Evolutionary conservation across 352 stramenopile genomes (phyloP).

Genomic region (Pelagophyceae sp.): DNA sequence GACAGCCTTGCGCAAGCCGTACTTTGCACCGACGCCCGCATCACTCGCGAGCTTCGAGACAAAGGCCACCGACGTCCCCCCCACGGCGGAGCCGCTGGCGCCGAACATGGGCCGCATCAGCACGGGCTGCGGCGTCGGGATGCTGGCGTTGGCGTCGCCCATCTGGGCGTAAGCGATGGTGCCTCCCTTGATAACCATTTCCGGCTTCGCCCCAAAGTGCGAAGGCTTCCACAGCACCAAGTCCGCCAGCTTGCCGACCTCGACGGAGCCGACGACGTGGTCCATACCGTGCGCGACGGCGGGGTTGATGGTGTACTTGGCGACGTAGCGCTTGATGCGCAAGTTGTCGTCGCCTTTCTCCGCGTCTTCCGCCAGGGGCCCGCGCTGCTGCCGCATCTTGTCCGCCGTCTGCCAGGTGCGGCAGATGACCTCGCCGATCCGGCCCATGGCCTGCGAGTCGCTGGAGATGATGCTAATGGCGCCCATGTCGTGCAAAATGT

Average conservation of each 20-base stretch:
- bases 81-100: conserved; percentile 44
- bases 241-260: conserved; percentile 85
- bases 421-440: conserved; percentile 89
- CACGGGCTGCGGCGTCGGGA: conserved; percentile 88
- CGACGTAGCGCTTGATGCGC: conserved; percentile 83
- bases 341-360: conserved; percentile 76
- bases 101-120: conserved; percentile 89
- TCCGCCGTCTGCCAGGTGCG: conserved; percentile 94
- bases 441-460: conserved; percentile 92
- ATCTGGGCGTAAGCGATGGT: conserved; percentile 86
- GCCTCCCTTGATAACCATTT: conserved; percentile 91
- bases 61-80: conserved; percentile 72
- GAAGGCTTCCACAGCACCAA: conserved; percentile 85
- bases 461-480: conserved; percentile 91
- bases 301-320: conserved; percentile 97
- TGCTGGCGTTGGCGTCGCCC: conserved; percentile 91
- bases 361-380: conserved; percentile 69
- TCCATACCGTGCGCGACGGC: conserved; percentile 89
- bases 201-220: conserved; percentile 88
- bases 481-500: conserved; percentile 92
- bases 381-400: conserved; percentile 91
- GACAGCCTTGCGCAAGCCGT: conserved; percentile 73
- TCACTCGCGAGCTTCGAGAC: conserved; percentile 69
- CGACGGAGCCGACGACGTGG: conserved; percentile 84
- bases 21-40: conserved; percentile 38